Conservation (phyloP, 371 early-diverging fungal species). For the Mortierella sp. region DNA sequence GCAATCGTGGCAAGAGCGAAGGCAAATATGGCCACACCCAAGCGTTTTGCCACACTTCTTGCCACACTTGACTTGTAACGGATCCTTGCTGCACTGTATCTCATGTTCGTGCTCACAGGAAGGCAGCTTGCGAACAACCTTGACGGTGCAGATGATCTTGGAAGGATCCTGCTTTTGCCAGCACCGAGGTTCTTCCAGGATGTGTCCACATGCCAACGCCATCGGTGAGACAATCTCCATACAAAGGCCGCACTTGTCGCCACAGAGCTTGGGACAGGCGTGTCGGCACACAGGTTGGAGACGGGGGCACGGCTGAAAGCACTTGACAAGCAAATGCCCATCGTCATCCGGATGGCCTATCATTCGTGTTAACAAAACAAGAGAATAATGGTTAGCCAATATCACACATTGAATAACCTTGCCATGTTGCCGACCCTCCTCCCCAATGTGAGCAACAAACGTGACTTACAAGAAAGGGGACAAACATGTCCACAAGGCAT, state of each 20-base stretch:
- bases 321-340: conserved; percentile 40
- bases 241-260: conserved; percentile 62
- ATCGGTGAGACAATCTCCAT: conserved; percentile 33
- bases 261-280: conserved; percentile 58
- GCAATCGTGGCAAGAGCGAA: conserved; percentile 22
- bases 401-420: not conserved
- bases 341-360: conserved; percentile 51
- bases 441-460: not conserved
- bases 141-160: conserved; percentile 34
- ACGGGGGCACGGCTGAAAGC: conserved; percentile 60
- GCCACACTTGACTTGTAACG: not conserved
- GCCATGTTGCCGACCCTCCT: not conserved
- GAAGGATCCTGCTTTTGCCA: conserved; percentile 32
- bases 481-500: conserved; percentile 60
- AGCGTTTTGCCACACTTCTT: conserved; percentile 22
- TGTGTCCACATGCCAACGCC: conserved; percentile 52
- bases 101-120: conserved; percentile 59
- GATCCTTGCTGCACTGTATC: conserved; percentile 32
- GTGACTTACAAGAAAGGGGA: conserved; percentile 50
- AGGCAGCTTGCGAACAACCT: conserved; percentile 33
- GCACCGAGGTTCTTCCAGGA: conserved; percentile 35
- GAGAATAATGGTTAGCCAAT: not conserved
- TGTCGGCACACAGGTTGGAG: conserved; percentile 55
- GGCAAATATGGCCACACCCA: conserved; percentile 59
- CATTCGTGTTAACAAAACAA: not conserved